These are phyloP conservation scores for Rhododendron molle DNA, from an alignment of 148 eudicot species.

Conservation along the genomic window DNA sequence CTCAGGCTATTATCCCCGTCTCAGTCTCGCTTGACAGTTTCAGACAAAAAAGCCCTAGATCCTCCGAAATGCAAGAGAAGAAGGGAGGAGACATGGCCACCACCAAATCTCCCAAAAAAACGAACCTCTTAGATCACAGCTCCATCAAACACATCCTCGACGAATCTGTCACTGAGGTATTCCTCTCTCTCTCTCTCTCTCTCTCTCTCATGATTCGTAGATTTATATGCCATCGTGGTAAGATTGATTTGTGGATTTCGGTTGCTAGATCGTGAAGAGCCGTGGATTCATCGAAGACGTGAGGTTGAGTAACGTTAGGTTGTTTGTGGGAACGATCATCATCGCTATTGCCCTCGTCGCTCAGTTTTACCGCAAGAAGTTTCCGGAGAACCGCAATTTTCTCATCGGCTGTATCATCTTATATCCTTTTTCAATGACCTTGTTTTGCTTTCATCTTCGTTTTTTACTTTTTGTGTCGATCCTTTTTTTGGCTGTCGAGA, in stretches of 20 bases:
- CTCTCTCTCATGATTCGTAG: not conserved
- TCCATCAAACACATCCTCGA: not conserved
- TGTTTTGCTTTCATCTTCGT: not conserved
- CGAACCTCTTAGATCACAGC: not conserved
- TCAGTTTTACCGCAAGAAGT: slow-evolving; percentile 1
- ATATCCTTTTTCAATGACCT: not conserved
- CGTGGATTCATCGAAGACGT: not conserved
- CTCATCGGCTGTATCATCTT: slow-evolving; percentile 3
- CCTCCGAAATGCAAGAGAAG: not conserved
- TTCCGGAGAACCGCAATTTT: not conserved
- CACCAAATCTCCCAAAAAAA: not conserved
- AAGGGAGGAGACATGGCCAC: not conserved
- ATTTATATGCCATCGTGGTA: not conserved
- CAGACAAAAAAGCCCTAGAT: not conserved
- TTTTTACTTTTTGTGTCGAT: not conserved
- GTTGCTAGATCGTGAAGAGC: not conserved
- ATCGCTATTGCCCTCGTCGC: not conserved
- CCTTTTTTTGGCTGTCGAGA: not conserved
- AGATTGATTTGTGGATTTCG: not conserved
- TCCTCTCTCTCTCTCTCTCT: not conserved
- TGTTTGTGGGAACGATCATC: not conserved
- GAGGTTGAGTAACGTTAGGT: not conserved
- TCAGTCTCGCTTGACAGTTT: not conserved
- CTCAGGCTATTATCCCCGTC: no score
- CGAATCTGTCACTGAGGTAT: not conserved